Percentiles rank a stretch among this genome's conserved stretches.
phyloP scores from a whole-genome alignment of 2,329 filamentous ascomycete genomes.

The Torrubiellomyces zombiae region DNA sequence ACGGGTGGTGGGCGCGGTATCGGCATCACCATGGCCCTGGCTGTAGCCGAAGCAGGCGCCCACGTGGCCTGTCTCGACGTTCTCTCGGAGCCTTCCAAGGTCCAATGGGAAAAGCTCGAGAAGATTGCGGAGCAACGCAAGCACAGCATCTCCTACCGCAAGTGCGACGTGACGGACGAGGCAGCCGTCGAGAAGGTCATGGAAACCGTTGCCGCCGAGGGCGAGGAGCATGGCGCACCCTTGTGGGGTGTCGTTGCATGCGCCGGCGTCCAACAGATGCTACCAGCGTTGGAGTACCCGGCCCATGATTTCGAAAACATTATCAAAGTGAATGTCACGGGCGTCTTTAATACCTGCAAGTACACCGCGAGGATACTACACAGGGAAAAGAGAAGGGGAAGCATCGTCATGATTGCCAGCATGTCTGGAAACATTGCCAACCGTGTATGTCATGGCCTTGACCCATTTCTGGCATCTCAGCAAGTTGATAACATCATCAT shows the following conservation, averaged over 20 bases:
- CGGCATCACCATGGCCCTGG: slow-evolving; percentile 30
- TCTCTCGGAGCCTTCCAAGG: slow-evolving; percentile 16
- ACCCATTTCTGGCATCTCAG: slow-evolving; percentile 4
- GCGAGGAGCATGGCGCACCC: slow-evolving; percentile 13
- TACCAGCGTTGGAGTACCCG: slow-evolving; percentile 55
- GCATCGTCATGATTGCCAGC: slow-evolving; percentile 50
- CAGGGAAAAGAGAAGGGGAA: slow-evolving; percentile 37
- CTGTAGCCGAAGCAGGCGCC: slow-evolving; percentile 30
- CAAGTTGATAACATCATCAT: neutral
- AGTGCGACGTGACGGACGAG: slow-evolving; percentile 31
- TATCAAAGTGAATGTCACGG: slow-evolving; percentile 75
- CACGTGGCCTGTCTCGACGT: slow-evolving; percentile 32
- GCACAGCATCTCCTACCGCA: slow-evolving; percentile 20
- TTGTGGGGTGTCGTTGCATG: slow-evolving; percentile 26
- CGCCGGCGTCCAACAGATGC: slow-evolving; percentile 31
- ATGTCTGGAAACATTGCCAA: slow-evolving; percentile 56
- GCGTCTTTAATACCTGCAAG: slow-evolving; percentile 71
- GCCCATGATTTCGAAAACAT: slow-evolving; percentile 61
- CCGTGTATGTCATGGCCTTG: no score
- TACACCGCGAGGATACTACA: slow-evolving; percentile 69
- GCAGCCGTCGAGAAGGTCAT: slow-evolving; percentile 17
- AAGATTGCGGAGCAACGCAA: slow-evolving; percentile 20
- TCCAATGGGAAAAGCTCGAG: slow-evolving; percentile 24
- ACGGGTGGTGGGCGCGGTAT: slow-evolving; percentile 34
- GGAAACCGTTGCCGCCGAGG: slow-evolving; percentile 18